Evolutionary conservation across 345 rosid species (phyloP).

Genomic region (Carallia pectinifolia): DNA sequence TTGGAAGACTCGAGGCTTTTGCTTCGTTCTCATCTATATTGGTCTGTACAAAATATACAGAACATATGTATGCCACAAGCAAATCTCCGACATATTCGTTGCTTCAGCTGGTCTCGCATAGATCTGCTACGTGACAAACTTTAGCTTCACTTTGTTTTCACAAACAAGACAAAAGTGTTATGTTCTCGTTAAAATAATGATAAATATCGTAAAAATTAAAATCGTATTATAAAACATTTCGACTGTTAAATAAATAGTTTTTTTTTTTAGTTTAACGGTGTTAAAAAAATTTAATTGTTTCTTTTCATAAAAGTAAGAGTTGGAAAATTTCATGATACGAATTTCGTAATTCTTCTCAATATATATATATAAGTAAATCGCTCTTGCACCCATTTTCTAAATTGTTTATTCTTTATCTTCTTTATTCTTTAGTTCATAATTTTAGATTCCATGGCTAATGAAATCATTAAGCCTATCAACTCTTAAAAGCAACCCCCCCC

Average conservation of each 20-base stretch:
- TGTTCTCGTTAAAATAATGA: neutral
- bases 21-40: neutral
- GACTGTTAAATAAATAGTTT: too few species aligned
- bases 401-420: neutral
- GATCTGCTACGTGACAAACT: conserved; percentile 35
- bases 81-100: conserved; percentile 53
- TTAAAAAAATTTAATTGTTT: too few species aligned
- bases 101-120: conserved; percentile 40
- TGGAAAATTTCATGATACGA: too few species aligned
- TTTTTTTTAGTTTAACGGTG: too few species aligned
- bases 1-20: neutral
- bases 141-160: conserved; percentile 42
- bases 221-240: too few species aligned
- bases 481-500: conserved; percentile 15
- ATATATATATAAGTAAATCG: conserved; percentile 3
- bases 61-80: neutral
- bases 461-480: neutral
- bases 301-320: too few species aligned
- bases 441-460: conserved; percentile 21
- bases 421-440: conserved; percentile 23
- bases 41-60: too few species aligned
- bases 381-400: neutral
- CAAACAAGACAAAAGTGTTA: conserved; percentile 46
- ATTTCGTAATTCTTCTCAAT: too few species aligned
- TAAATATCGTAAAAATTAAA: too few species aligned